phyloP scores from a whole-genome alignment of 2,329 filamentous ascomycete genomes.

The Chalaropsis ovoidea region DNA sequence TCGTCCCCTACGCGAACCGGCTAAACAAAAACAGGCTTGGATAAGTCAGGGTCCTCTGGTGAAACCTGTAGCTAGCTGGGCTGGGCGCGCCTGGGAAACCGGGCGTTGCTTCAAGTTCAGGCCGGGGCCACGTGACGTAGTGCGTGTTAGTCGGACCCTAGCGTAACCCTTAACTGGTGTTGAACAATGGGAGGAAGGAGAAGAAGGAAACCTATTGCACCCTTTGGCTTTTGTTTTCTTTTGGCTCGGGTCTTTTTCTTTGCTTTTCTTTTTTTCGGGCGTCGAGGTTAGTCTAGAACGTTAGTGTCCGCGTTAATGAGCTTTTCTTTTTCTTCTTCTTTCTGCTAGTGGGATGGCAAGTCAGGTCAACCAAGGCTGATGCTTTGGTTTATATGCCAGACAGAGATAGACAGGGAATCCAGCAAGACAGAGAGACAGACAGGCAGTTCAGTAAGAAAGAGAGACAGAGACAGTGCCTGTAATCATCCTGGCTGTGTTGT shows the following conservation, averaged over 20 bases:
- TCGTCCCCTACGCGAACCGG: not conserved
- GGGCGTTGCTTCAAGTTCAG: too few species aligned
- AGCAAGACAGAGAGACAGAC: too few species aligned
- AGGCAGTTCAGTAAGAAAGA: too few species aligned
- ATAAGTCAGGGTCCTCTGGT: not conserved
- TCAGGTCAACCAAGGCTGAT: too few species aligned
- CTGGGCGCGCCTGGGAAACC: too few species aligned
- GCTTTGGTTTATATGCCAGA: too few species aligned
- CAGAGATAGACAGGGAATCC: too few species aligned
- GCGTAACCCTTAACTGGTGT: not conserved
- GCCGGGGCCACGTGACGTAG: not conserved
- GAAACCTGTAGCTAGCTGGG: not conserved
- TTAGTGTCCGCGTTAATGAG: not conserved
- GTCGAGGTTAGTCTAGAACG: not conserved
- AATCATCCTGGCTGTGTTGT: too few species aligned
- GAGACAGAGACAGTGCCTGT: too few species aligned
- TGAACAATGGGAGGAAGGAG: not conserved
- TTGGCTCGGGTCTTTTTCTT: not conserved
- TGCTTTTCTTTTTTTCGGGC: not conserved
- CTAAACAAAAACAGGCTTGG: not conserved
- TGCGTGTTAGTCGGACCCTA: not conserved
- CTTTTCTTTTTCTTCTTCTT: too few species aligned
- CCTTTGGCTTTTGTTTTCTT: not conserved
- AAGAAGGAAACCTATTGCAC: not conserved
- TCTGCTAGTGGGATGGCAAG: too few species aligned